Evolutionary conservation across 441 rosid genomes (phyloP).

Genomic region (Erodium texanum): DNA sequence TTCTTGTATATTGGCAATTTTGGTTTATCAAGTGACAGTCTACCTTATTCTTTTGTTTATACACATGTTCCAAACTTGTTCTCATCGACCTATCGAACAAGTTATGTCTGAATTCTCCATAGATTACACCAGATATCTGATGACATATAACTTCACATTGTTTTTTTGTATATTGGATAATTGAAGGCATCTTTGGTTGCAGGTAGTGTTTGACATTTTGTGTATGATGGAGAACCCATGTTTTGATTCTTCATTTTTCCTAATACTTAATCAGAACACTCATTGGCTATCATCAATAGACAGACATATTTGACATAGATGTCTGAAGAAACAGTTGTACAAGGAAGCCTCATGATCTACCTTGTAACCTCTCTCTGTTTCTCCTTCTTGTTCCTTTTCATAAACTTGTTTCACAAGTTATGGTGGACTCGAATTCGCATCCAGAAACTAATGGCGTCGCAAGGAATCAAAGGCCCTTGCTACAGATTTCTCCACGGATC

Average conservation of each 20-base stretch:
- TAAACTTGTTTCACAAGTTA: slow-evolving; percentile 14
- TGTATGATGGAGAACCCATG: no score
- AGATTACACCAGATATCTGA: background rate
- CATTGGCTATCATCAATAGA: background rate
- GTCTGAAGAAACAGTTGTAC: no score
- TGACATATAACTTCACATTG: background rate
- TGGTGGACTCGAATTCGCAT: slow-evolving; percentile 27
- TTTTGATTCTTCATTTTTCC: background rate
- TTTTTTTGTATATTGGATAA: background rate
- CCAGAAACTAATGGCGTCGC: slow-evolving; percentile 27
- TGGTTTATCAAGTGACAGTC: no score
- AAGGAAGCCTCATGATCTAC: background rate
- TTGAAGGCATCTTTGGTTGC: background rate
- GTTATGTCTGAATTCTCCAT: background rate
- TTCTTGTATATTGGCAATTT: no score
- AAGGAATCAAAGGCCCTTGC: slow-evolving; percentile 33
- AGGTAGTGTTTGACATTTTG: background rate
- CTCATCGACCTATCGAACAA: background rate
- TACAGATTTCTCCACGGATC: slow-evolving; percentile 30
- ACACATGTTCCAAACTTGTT: background rate
- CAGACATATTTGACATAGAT: background rate
- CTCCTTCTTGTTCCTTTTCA: slow-evolving; percentile 10
- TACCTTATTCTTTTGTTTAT: no score
- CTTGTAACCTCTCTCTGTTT: slow-evolving; percentile 9
- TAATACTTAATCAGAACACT: background rate